Evolutionary conservation across 2,329 filamentous ascomycete species (phyloP), one percentile per base, ranked within the genome.

Genomic region (Myriosclerotinia scirpicola): DNA sequence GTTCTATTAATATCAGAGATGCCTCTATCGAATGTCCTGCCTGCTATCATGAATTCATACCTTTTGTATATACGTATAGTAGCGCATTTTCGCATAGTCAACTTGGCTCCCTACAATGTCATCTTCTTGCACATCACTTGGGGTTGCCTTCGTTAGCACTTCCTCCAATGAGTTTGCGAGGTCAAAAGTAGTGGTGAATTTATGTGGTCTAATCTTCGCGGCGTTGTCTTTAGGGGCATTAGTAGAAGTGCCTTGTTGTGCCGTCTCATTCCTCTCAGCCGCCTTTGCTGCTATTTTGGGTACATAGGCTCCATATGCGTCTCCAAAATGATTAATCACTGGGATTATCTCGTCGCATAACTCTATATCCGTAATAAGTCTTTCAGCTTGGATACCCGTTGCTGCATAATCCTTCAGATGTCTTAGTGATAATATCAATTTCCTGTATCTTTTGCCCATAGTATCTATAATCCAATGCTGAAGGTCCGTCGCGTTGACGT

Each of bases 321-420:
- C 53, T 54, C n/a, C 15, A 54, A 36, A 36, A 36, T 36, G 30
- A 1, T 36, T 9, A 14, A n/a, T 20, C 7, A n/a, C 53, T 1
- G 30, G 53, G 6, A 54, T 9, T 36, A 9, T 36, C 34, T 34
- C 34, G 17, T 36, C 8, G 17, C 2, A 5, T 54, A 36, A 9
- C 9, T 17, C 34, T 54, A 5, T 30, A n/a, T 54, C 30, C 20
- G 8, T 36, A 5, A 40, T 22, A 14, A 20, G 9, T 20, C 20
- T 38, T 22, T 40, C 34, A 22, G 53, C 53, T 38, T 38, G 20
- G 5, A 54, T 2, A 9, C 58, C 58, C 11, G 46, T 60, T 17
- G 34, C 20, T 36, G 58, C 58, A 60, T 50, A 60, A 9, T 50
- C 26, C 34, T 60, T 60, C n/a, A 60, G 20, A 38, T 20, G 50